phyloP scores from a whole-genome alignment of 2,329 filamentous ascomycete species.

The Aspergillus thermomutatus region DNA sequence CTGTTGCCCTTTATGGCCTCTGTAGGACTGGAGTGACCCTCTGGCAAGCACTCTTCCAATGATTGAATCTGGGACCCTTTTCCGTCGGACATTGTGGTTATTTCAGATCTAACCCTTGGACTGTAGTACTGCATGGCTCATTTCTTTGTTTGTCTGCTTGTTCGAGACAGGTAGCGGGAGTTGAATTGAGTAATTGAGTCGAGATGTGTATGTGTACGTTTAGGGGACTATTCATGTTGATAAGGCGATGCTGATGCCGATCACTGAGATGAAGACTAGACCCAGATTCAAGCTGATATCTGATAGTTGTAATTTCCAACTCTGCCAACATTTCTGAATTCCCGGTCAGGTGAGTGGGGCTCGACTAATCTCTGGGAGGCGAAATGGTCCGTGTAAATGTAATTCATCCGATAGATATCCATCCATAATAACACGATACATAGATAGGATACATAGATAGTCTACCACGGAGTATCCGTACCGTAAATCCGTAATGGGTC shows the following conservation, averaged over 20 bases:
- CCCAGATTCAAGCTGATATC: neutral
- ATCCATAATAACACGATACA: too few relatives aligned
- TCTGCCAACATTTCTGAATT: neutral
- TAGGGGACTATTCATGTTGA: neutral
- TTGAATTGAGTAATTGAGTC: too few relatives aligned
- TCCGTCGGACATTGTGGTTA: slow-evolving; percentile 1
- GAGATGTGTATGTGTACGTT: neutral
- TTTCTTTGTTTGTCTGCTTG: neutral
- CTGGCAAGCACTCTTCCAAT: neutral
- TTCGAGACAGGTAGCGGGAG: neutral
- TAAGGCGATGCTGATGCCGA: neutral
- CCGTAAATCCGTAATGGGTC: neutral
- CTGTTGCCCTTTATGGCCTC: neutral
- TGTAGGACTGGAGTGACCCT: too few relatives aligned
- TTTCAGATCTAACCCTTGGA: too few relatives aligned
- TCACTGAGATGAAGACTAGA: neutral
- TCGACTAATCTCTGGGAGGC: neutral
- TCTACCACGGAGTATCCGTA: too few relatives aligned
- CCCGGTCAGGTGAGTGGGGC: neutral
- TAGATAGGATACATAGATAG: too few relatives aligned
- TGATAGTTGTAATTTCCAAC: neutral
- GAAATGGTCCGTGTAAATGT: slow-evolving; percentile 15
- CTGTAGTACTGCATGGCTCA: neutral
- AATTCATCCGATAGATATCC: too few relatives aligned
- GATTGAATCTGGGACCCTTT: slow-evolving; percentile 13